Conservation (phyloP, 371 early-diverging fungal species). For the Rhizoclosmatium hyalinum region DNA sequence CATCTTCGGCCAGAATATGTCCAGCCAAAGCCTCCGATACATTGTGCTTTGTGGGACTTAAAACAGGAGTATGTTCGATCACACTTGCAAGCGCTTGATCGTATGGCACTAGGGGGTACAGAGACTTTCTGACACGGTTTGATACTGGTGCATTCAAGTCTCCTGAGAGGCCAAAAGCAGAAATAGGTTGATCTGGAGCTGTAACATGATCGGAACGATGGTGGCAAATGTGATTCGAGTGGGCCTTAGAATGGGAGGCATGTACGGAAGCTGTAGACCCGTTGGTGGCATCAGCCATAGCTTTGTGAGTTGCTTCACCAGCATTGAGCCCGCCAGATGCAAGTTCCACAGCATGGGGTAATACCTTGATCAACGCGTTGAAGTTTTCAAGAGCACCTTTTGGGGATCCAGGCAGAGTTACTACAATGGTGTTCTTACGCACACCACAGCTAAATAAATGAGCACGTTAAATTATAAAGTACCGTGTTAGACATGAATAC, state of each 20-base stretch:
- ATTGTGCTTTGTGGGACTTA: constrained; percentile 41
- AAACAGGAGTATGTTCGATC: constrained; percentile 44
- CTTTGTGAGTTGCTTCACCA: constrained; percentile 52
- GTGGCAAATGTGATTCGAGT: constrained; percentile 54
- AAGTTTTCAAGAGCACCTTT: constrained; percentile 87
- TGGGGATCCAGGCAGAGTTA: constrained; percentile 88
- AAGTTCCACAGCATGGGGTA: constrained; percentile 86
- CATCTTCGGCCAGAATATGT: constrained; percentile 77
- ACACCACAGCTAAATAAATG: constrained; percentile 62
- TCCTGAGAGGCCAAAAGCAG: constrained; percentile 17
- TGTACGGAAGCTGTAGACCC: not conserved
- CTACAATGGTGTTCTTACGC: constrained; percentile 67
- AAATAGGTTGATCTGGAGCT: not conserved
- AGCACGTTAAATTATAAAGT: not conserved
- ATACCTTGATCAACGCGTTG: constrained; percentile 66
- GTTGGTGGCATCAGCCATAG: constrained; percentile 41
- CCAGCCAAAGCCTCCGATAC: constrained; percentile 62
- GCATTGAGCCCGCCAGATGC: constrained; percentile 58
- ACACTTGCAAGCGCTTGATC: constrained; percentile 72
- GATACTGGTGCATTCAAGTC: constrained; percentile 43
- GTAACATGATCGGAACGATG: constrained; percentile 50
- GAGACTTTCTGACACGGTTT: constrained; percentile 74
- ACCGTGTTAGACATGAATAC: not conserved
- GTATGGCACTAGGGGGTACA: constrained; percentile 79
- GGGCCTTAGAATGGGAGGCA: constrained; percentile 38